A percentile compares a stretch with the other conserved stretches of the same genome.
Conservation (phyloP, 2,329 filamentous ascomycete genomes). For the Hypocreales sp. region DNA sequence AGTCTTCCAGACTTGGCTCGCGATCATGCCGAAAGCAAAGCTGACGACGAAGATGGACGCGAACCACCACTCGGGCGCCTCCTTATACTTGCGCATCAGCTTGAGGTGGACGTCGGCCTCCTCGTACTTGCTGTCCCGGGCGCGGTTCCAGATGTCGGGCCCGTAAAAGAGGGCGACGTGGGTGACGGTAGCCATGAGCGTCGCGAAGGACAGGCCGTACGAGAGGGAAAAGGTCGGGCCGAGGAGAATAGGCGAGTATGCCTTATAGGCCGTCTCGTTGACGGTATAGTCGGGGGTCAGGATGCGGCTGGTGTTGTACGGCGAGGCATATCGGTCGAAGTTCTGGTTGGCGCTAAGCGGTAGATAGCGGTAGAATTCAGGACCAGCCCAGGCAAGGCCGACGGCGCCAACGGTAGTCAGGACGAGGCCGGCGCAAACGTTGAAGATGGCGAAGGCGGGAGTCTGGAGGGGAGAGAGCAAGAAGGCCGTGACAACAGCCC, state of each 20-base stretch:
- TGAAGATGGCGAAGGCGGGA: slow-evolving; percentile 44
- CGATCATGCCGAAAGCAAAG: slow-evolving; percentile 29
- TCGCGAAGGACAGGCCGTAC: slow-evolving; percentile 43
- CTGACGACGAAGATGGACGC: slow-evolving; percentile 26
- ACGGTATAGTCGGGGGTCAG: slow-evolving; percentile 35
- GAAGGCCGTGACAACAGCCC: slow-evolving; percentile 44
- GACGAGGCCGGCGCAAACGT: slow-evolving; percentile 37
- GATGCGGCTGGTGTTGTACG: slow-evolving; percentile 41
- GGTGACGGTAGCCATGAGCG: slow-evolving; percentile 34
- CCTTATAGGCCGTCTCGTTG: slow-evolving; percentile 37
- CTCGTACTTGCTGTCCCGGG: slow-evolving; percentile 16
- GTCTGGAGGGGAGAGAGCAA: slow-evolving; percentile 40
- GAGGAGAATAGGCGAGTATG: slow-evolving; percentile 39
- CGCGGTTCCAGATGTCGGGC: slow-evolving; percentile 24
- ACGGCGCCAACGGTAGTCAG: slow-evolving; percentile 35
- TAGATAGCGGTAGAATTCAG: slow-evolving; percentile 37
- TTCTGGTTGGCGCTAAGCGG: slow-evolving; percentile 36
- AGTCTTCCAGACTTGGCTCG: slow-evolving; percentile 19
- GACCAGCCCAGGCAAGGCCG: slow-evolving; percentile 33
- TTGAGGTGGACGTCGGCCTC: slow-evolving; percentile 35
- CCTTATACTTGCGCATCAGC: slow-evolving; percentile 40
- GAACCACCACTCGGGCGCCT: slow-evolving; percentile 45
- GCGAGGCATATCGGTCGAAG: slow-evolving; percentile 42
- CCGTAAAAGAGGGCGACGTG: slow-evolving; percentile 38
- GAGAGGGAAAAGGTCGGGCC: slow-evolving; percentile 38